Conservation (phyloP, 1,284 basidiomycete genomes). For the Microbotryum lychnidis-dioicae region DNA sequence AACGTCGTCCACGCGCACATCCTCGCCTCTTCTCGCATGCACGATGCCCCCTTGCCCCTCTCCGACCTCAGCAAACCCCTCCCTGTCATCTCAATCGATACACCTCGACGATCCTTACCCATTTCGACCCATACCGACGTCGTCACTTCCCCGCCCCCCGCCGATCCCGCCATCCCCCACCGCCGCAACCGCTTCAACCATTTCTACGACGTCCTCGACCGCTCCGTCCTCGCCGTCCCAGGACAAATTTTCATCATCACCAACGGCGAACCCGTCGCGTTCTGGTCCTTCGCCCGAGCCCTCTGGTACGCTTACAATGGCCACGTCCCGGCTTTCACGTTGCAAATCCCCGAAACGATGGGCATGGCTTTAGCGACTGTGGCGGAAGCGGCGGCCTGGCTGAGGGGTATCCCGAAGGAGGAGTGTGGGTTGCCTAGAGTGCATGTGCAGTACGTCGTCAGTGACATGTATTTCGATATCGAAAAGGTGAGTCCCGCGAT, state of each 20-base stretch:
- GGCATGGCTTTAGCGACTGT: slow-evolving; percentile 52
- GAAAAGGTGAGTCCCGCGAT: slow-evolving; percentile 52
- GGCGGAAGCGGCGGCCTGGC: slow-evolving; percentile 59
- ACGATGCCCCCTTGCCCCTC: slow-evolving; percentile 39
- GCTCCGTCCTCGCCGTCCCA: slow-evolving; percentile 43
- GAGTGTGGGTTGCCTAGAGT: slow-evolving; percentile 60
- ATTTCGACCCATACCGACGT: slow-evolving; percentile 22
- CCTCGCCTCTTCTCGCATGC: slow-evolving; percentile 79
- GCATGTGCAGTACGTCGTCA: slow-evolving; percentile 52
- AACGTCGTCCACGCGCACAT: slow-evolving; percentile 93
- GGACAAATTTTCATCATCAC: slow-evolving; percentile 96
- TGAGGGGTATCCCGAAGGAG: slow-evolving; percentile 62
- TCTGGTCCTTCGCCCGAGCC: slow-evolving; percentile 85
- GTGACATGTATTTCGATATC: slow-evolving; percentile 78
- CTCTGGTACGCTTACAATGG: slow-evolving; percentile 65
- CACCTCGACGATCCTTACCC: slow-evolving; percentile 21
- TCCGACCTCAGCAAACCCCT: slow-evolving; percentile 53
- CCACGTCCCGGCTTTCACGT: slow-evolving; percentile 52
- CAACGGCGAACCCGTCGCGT: slow-evolving; percentile 89
- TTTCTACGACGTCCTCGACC: slow-evolving; percentile 37
- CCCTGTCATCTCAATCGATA: slow-evolving; percentile 46
- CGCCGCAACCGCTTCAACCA: slow-evolving; percentile 45
- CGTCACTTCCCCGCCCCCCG: neutral
- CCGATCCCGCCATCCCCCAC: slow-evolving; percentile 54
- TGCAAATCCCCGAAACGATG: slow-evolving; percentile 56